phyloP scores from a whole-genome alignment of 352 stramenopile genomes.

The Plasmopara muralis region DNA sequence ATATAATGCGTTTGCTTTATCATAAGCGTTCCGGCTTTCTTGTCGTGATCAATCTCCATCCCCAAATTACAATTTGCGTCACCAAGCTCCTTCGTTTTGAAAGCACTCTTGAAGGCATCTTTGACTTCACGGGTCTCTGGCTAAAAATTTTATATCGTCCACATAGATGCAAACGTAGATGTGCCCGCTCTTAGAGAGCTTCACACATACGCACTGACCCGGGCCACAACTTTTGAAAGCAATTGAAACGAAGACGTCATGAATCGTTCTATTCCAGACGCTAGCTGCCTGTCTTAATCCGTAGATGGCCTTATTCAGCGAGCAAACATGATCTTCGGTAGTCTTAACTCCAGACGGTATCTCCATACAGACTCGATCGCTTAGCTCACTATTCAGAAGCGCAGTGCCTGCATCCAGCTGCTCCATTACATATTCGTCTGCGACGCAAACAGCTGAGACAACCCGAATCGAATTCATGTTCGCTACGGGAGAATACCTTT shows the following conservation, averaged over 20 bases:
- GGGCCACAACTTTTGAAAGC: constrained; percentile 4
- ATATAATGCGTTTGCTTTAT: constrained; percentile 8
- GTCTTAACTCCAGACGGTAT: constrained; percentile 23
- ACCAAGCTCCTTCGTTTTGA: constrained; percentile 17
- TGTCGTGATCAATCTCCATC: constrained; percentile 21
- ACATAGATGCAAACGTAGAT: constrained; percentile 12
- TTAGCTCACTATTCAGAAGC: too few relatives aligned
- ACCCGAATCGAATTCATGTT: constrained; percentile 30
- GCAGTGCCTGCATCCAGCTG: too few relatives aligned
- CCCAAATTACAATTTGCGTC: constrained; percentile 13
- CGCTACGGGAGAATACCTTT: constrained; percentile 13
- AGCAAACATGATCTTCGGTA: constrained; percentile 4
- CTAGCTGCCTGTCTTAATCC: constrained; percentile 17
- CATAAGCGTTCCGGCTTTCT: neutral
- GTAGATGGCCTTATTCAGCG: constrained; percentile 16
- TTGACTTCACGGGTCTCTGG: constrained; percentile 5
- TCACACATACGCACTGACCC: constrained; percentile 9
- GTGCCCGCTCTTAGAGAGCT: neutral
- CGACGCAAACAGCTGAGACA: constrained; percentile 5
- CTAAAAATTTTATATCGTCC: neutral
- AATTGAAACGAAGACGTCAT: too few relatives aligned
- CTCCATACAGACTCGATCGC: constrained; percentile 21
- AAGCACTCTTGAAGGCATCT: neutral
- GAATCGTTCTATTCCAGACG: constrained; percentile 13
- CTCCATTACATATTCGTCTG: neutral